Base-by-base conservation (phyloP, 805 yeast genomes). In the Aciculoconidium aculeatum region DNA sequence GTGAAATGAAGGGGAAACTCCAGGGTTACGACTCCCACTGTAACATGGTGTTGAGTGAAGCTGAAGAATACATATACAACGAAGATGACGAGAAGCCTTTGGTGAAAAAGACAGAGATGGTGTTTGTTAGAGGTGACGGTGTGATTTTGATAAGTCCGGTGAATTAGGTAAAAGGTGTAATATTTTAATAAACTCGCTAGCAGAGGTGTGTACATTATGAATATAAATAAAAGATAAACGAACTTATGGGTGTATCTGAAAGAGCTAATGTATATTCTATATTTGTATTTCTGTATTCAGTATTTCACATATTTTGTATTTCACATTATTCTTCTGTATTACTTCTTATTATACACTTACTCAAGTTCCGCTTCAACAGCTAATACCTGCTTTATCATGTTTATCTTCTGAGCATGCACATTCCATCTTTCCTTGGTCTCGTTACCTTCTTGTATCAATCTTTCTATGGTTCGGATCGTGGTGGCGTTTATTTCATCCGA, bases 21-120 rank as follows among this genome's bases (percentile, higher is more conserved):
- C 97, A 88, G 55, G 94, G 95, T 1, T 90, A 84, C 59, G 98
- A 90, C 59, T 82, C 94, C 27, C 98, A 90, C 59, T 92, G 97
- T 60, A 92, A 94, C 54, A 75, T 92, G 69, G 96, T 92, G 21
- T 70, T 92, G 39, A 86, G 96, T 43, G 94, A 92, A 46, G 96
- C 95, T 6, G 72, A 70, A 31, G 99, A 92, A 51, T 83, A 82
- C 2, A 76, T 88, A 21, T 84, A 73, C 52, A 65, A 66, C 21
- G 72, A 67, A 3, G 44, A 37, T n/a, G 72, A 60, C 3, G 50
- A 55, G 17, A 69, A 67, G 25, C 60, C 62, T 3, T 45, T 40
- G n/a, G 61, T 60, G 19, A 81, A 77, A 48, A 69, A 70, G 38
- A 72, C 86, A 11, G 95, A 85, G 32, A 84, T 92, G 87, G 77